A percentile compares a stretch with the other conserved stretches of the same genome.
Conservation (phyloP, 1,284 basidiomycete species). For the Ganoderma resinaceum region DNA sequence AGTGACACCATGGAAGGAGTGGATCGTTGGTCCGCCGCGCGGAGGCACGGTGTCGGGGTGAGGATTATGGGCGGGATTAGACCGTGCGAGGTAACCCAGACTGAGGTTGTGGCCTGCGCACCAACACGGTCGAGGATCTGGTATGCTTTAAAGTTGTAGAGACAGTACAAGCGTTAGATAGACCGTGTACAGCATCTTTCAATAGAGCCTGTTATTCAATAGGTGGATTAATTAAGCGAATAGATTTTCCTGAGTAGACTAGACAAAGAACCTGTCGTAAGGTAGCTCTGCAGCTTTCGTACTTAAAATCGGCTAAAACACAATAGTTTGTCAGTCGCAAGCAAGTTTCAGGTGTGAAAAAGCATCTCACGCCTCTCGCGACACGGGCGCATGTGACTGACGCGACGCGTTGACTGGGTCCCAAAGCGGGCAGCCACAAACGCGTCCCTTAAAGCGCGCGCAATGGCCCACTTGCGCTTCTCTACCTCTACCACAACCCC, state of each 20-base stretch:
- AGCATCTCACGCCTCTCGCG: neutral
- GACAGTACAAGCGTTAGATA: no score
- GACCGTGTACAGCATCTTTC: no score
- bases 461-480: neutral
- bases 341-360: neutral
- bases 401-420: neutral
- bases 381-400: neutral
- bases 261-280: neutral
- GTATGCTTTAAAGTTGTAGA: neutral
- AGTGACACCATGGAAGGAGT: no score
- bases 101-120: no score
- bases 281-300: neutral
- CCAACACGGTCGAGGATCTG: no score
- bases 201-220: no score
- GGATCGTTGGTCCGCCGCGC: no score
- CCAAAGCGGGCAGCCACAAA: neutral
- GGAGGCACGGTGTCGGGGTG: no score
- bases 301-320: neutral
- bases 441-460: neutral
- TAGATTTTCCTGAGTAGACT: no score
- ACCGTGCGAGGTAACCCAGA: no score
- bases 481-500: neutral
- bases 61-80: no score
- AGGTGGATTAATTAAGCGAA: no score
- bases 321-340: neutral